Conservation (phyloP, 441 rosid genomes). For the Adansonia rubrostipa region DNA sequence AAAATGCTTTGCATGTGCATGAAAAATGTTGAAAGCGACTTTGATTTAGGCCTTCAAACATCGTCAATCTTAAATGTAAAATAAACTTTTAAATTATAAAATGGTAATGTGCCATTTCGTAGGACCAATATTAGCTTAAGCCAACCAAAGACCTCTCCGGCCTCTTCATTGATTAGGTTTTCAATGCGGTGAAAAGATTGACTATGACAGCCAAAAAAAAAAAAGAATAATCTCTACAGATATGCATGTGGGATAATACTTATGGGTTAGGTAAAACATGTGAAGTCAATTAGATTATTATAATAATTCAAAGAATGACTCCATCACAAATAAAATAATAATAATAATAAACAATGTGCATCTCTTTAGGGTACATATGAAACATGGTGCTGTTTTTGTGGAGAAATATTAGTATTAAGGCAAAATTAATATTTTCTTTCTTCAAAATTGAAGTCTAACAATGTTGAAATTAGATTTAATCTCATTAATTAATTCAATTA, state of each 20-base stretch:
- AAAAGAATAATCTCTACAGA: neutral
- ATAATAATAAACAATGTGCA: neutral
- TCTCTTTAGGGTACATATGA: neutral
- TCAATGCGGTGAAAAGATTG: neutral
- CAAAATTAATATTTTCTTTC: neutral
- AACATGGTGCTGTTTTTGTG: neutral
- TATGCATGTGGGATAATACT: neutral
- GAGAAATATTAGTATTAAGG: neutral
- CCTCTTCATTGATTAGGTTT: neutral
- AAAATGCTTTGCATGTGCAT: conserved; percentile 6
- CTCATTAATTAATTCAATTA: too few species aligned
- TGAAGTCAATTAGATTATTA: neutral
- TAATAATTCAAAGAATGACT: neutral
- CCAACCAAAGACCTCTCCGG: neutral
- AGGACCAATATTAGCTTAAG: neutral
- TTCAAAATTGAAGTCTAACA: neutral
- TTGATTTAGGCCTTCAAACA: neutral
- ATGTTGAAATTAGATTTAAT: too few species aligned
- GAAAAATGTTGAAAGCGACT: neutral
- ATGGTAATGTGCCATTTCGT: neutral
- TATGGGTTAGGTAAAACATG: neutral
- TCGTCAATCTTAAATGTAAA: neutral
- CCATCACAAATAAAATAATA: neutral
- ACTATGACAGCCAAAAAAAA: neutral
- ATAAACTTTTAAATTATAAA: neutral